Conservation (phyloP, 1,284 basidiomycete species). For the Pholiota adiposa region DNA sequence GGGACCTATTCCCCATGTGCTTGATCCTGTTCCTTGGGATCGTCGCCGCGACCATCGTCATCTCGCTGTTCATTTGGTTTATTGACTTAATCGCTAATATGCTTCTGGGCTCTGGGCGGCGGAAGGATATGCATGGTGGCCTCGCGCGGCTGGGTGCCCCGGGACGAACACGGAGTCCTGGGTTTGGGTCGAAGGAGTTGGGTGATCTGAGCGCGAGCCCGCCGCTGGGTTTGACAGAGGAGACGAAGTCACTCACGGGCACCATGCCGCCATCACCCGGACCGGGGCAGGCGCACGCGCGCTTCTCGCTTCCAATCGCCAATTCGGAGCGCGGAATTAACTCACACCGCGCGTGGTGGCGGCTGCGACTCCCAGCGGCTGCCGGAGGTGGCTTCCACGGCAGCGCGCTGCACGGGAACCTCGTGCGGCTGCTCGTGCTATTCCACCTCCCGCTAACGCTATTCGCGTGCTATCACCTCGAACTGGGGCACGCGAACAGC, state of each 20-base stretch:
- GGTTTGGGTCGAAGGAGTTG: constrained; percentile 36
- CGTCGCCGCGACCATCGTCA: constrained; percentile 68
- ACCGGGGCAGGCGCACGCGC: constrained; percentile 26
- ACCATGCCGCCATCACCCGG: background rate
- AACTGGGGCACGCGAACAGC: constrained; percentile 48
- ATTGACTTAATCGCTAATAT: constrained; percentile 61
- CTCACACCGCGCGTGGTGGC: constrained; percentile 55
- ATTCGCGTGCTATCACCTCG: constrained; percentile 89
- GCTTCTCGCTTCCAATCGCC: constrained; percentile 39
- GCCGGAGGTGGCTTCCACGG: constrained; percentile 76
- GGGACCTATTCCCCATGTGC: constrained; percentile 87
- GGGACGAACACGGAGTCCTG: constrained; percentile 55
- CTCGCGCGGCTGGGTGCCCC: constrained; percentile 30
- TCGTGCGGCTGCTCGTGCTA: constrained; percentile 86
- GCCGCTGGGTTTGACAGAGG: constrained; percentile 42
- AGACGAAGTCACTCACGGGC: constrained; percentile 57
- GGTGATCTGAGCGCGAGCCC: constrained; percentile 19
- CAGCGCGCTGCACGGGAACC: constrained; percentile 84
- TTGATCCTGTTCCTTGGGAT: constrained; percentile 84
- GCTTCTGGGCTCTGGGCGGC: constrained; percentile 31
- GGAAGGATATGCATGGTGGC: constrained; percentile 22
- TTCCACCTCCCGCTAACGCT: constrained; percentile 95
- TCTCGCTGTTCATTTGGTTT: constrained; percentile 77
- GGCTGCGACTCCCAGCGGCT: constrained; percentile 39
- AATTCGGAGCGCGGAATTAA: constrained; percentile 37